phyloP scores from a whole-genome alignment of 2,329 filamentous ascomycete genomes.

The Cadophora malorum region DNA sequence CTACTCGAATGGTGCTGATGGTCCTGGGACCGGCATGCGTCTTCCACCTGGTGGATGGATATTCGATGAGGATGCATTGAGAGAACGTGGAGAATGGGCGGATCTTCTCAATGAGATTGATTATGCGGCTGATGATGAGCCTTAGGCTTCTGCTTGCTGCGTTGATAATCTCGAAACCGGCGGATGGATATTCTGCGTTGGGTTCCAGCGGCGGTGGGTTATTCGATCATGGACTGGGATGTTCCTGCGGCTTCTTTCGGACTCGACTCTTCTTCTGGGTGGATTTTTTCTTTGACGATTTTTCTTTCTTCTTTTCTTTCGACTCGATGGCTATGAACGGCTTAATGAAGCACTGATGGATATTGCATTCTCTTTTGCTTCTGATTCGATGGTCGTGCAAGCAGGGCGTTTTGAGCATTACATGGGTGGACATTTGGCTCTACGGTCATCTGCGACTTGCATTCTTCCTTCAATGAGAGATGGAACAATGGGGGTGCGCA shows the following conservation, averaged over 20 bases:
- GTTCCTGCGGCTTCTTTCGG: neutral
- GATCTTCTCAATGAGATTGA: constrained; percentile 13
- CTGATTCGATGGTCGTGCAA: too few species aligned
- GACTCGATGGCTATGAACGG: neutral
- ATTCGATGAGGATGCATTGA: constrained; percentile 15
- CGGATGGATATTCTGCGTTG: neutral
- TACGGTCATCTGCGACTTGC: neutral
- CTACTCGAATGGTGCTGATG: neutral
- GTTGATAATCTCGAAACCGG: neutral
- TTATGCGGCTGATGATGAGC: neutral
- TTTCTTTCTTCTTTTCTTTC: neutral
- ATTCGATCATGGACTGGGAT: neutral
- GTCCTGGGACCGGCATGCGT: neutral
- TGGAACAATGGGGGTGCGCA: neutral
- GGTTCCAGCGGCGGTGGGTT: neutral
- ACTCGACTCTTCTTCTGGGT: neutral
- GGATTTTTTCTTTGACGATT: neutral
- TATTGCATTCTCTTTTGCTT: too few species aligned
- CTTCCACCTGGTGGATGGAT: constrained; percentile 15
- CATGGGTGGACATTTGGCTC: neutral
- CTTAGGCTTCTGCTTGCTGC: neutral
- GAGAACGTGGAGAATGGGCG: neutral
- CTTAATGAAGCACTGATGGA: too few species aligned
- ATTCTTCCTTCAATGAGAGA: neutral
- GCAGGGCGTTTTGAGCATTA: neutral